phyloP scores from a whole-genome alignment of 176 grass and related monocot species.

The Alopecurus myosuroides region DNA sequence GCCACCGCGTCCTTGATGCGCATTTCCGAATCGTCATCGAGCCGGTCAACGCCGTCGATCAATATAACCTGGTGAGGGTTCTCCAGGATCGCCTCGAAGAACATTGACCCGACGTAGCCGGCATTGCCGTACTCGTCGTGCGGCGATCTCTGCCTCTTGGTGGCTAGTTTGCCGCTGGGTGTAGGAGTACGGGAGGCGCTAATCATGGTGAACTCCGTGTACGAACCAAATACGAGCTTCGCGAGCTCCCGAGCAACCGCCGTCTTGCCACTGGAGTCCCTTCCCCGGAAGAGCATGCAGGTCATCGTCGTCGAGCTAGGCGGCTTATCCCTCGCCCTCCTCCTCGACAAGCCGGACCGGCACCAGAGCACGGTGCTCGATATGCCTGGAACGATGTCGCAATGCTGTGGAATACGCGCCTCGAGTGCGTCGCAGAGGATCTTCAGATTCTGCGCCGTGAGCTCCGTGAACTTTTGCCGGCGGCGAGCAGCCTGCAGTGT shows the following conservation, averaged over 20 bases:
- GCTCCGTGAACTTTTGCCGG: conserved; percentile 60
- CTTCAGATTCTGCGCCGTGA: conserved; percentile 72
- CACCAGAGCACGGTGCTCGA: conserved; percentile 59
- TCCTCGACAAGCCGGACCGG: conserved; percentile 45
- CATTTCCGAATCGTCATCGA: background rate
- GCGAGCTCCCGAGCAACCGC: conserved; percentile 57
- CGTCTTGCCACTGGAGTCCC: conserved; percentile 41
- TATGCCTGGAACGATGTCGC: conserved; percentile 37
- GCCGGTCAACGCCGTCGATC: conserved; percentile 35
- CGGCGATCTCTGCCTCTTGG: conserved; percentile 16
- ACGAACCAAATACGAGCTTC: conserved; percentile 56
- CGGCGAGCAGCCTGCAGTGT: background rate
- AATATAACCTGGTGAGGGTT: conserved; percentile 62
- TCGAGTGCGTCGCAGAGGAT: conserved; percentile 44
- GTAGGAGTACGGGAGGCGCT: background rate
- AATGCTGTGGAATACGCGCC: conserved; percentile 34
- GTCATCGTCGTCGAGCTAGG: conserved; percentile 11
- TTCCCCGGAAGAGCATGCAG: conserved; percentile 63
- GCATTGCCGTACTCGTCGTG: background rate
- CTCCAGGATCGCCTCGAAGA: conserved; percentile 35
- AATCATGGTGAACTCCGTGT: conserved; percentile 11
- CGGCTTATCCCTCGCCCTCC: background rate
- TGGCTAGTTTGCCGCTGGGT: background rate
- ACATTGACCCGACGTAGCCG: background rate
- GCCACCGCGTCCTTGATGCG: conserved; percentile 29